Conservation (phyloP, 2,329 filamentous ascomycete species). For the Coleophoma cylindrospora region DNA sequence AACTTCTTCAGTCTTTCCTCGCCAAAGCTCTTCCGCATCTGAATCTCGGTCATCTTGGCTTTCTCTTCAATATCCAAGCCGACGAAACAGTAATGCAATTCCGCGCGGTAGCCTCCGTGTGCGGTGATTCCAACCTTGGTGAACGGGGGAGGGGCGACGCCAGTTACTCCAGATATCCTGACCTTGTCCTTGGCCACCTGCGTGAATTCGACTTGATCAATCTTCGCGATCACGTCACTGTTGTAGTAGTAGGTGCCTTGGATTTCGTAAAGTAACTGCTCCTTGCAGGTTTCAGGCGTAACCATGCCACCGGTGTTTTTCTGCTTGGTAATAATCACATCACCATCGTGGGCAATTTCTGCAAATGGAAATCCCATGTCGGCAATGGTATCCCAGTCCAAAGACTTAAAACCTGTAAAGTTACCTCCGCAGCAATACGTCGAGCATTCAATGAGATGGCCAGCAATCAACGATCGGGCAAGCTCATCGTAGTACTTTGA, state of each 20-base stretch:
- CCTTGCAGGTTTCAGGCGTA: slow-evolving; percentile 42
- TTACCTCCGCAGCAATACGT: slow-evolving; percentile 13
- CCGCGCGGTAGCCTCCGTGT: slow-evolving; percentile 36
- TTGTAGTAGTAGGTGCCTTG: slow-evolving; percentile 53
- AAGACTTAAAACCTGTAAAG: slow-evolving; percentile 20
- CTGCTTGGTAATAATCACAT: slow-evolving; percentile 38
- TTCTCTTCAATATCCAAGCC: slow-evolving; percentile 38
- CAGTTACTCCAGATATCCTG: slow-evolving; percentile 36
- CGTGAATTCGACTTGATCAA: slow-evolving; percentile 44
- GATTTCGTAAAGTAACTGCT: slow-evolving; percentile 48
- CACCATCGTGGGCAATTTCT: slow-evolving; percentile 32
- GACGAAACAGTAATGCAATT: slow-evolving; percentile 35
- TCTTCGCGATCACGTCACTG: slow-evolving; percentile 47
- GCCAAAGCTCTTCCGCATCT: slow-evolving; percentile 29
- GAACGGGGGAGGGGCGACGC: slow-evolving; percentile 29
- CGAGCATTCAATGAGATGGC: slow-evolving; percentile 22
- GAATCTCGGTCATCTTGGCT: slow-evolving; percentile 33
- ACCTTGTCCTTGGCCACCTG: slow-evolving; percentile 44
- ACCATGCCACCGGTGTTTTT: slow-evolving; percentile 32
- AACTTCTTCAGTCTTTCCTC: slow-evolving; percentile 22
- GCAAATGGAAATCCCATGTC: slow-evolving; percentile 40
- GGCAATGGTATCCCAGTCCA: slow-evolving; percentile 30
- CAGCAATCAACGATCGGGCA: slow-evolving; percentile 27
- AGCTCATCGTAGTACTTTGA: slow-evolving; percentile 26
- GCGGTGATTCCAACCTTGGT: slow-evolving; percentile 37